phyloP scores from a whole-genome alignment of 768 basidiomycete genomes.

The Pisolithus albus region DNA sequence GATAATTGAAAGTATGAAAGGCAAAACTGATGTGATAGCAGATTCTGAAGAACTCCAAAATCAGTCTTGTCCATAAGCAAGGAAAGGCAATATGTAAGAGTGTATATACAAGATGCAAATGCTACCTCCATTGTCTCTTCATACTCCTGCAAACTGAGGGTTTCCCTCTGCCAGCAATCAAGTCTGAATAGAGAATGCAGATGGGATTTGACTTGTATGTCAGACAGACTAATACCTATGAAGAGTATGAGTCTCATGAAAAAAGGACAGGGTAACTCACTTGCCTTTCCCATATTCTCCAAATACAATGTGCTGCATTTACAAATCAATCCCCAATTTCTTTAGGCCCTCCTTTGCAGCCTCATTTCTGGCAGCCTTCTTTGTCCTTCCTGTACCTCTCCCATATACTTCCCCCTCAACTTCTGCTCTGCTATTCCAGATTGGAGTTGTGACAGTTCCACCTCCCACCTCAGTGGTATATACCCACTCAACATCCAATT shows the following conservation, averaged over 20 bases:
- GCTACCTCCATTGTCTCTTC: slow-evolving; percentile 47
- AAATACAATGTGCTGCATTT: slow-evolving; percentile 1
- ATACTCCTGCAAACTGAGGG: slow-evolving; percentile 49
- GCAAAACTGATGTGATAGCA: no score
- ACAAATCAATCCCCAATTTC: slow-evolving; percentile 50
- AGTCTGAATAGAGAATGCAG: slow-evolving; percentile 53
- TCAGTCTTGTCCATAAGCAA: no score
- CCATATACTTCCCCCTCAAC: slow-evolving; percentile 58
- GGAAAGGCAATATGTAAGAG: no score
- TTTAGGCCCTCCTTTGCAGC: slow-evolving; percentile 70
- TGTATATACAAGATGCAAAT: background rate
- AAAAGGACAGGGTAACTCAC: slow-evolving; percentile 14
- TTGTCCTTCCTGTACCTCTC: slow-evolving; percentile 61
- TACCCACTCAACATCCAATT: slow-evolving; percentile 61
- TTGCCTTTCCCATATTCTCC: slow-evolving; percentile 21
- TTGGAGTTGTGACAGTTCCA: slow-evolving; percentile 60
- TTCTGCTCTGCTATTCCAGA: slow-evolving; percentile 64
- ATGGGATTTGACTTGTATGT: slow-evolving; percentile 12
- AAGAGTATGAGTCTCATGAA: background rate
- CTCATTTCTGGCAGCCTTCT: slow-evolving; percentile 75
- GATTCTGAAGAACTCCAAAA: no score
- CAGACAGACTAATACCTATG: background rate
- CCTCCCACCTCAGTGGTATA: slow-evolving; percentile 44
- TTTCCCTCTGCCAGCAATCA: slow-evolving; percentile 38
- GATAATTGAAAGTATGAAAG: no score